Evolutionary conservation across 805 yeast species (phyloP), one percentile per base, ranked within the genome.

Genomic region (Zygosaccharomyces pseudorouxii): DNA sequence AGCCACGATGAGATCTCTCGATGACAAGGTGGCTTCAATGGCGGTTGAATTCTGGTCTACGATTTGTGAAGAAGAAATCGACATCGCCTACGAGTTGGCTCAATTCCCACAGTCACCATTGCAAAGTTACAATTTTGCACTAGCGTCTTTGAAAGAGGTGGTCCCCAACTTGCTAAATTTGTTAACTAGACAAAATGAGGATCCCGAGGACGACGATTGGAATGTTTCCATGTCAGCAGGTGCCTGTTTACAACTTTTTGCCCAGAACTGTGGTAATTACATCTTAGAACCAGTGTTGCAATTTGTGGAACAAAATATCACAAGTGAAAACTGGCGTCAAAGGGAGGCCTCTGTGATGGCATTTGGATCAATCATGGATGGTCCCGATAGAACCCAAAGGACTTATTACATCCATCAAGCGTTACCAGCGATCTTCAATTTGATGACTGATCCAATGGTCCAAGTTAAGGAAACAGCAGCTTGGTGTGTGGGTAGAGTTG

Each of bases 341-440:
- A 83, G 96, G 60, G 99, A 93, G 71, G 98, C 98, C 22, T 95
- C 98, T 1, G 97, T 93, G 5, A 93, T 93, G 99, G 97, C 99
- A 0, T 93, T 93, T 65, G 99, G 99, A 29, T 89, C 97, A 10
- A 88, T 93, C 51, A 76, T 93, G 59, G 98, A 89, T 59, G 99
- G 99, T 18, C 97, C 97, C 27, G 90, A 86, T 54, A 78, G 80
- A 46, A 80, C 77, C 2, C 84, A 84, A 60, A 73, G 89, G 59
- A 79, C 79, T 44, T 69, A 70, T 6, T 76, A 89, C 46, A 84
- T 92, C 53, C 80, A 77, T 29, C 92, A 87, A 72, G 97, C 98
- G 2, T 73, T 93, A 53, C 79, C 78, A 29, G 89, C 97, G 18
- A 84, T 93, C 48, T 73, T 90, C 48, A 65, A 67, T 12, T 75